Conservation (phyloP, 495 filamentous ascomycete species). For the Aspergillus mulundensis region DNA sequence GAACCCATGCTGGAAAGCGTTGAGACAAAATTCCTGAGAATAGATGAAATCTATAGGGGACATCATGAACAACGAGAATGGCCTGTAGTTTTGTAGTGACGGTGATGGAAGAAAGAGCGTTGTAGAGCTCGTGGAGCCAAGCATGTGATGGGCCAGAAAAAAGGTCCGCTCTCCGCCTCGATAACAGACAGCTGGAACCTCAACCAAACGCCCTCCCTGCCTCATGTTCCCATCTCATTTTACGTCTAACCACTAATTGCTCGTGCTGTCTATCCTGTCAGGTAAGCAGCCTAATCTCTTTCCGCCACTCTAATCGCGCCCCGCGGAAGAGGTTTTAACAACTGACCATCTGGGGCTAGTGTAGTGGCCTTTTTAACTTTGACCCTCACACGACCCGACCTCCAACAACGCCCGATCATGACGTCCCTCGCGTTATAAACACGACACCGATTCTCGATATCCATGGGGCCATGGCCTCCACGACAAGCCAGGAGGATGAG, state of each 20-base stretch:
- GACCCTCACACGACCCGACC: background rate
- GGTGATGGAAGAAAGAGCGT: background rate
- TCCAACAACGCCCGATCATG: conserved; percentile 20
- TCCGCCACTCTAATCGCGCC: conserved; percentile 5
- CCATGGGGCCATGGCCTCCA: conserved; percentile 42
- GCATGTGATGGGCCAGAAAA: conserved; percentile 18
- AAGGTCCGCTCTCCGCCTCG: conserved; percentile 15
- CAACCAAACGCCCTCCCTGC: background rate
- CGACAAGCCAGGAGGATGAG: conserved; percentile 35
- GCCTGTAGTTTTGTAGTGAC: no score
- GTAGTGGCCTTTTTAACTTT: conserved; percentile 1
- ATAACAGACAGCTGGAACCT: conserved; percentile 17
- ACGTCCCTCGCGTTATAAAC: conserved; percentile 27
- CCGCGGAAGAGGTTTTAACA: background rate
- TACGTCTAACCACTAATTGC: background rate
- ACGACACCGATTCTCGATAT: conserved; percentile 6
- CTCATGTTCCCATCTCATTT: background rate
- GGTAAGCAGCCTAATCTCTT: conserved; percentile 3
- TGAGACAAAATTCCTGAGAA: background rate
- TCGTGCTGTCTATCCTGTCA: background rate
- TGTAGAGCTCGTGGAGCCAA: background rate
- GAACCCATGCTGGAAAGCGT: conserved; percentile 11
- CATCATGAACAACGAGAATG: no score
- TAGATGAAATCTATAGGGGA: background rate
- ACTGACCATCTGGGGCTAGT: conserved; percentile 1